phyloP scores from a whole-genome alignment of 768 basidiomycete genomes.

The Pholiota microspora region DNA sequence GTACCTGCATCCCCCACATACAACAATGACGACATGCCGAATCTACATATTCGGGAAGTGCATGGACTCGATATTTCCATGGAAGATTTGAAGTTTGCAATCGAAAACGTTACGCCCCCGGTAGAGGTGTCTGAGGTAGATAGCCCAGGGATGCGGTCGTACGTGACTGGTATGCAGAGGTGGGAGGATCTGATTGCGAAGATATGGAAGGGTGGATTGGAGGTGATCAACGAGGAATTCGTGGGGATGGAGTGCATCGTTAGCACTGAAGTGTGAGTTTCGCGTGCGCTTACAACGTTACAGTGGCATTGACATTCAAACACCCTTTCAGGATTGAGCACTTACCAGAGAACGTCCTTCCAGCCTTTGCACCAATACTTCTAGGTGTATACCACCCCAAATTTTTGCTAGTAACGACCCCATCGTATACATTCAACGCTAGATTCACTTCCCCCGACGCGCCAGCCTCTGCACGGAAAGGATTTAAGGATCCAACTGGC shows the following conservation, averaged over 20 bases:
- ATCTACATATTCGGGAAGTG: conserved; percentile 56
- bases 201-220: conserved; percentile 76
- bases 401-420: conserved; percentile 77
- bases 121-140: conserved; percentile 22
- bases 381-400: conserved; percentile 78
- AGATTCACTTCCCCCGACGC: conserved; percentile 62
- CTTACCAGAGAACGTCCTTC: conserved; percentile 54
- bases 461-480: conserved; percentile 42
- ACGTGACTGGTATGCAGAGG: conserved; percentile 35
- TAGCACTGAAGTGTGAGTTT: conserved; percentile 75
- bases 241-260: conserved; percentile 69
- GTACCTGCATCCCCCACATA: conserved; percentile 26
- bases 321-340: conserved; percentile 84
- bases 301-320: no score
- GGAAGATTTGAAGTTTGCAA: conserved; percentile 53
- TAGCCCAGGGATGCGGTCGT: conserved; percentile 19
- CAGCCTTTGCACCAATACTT: conserved; percentile 64
- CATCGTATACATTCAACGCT: conserved; percentile 80
- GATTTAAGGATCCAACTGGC: conserved; percentile 71
- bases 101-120: conserved; percentile 44
- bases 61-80: conserved; percentile 67
- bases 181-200: conserved; percentile 70
- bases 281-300: background rate
- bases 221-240: conserved; percentile 65
- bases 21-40: conserved; percentile 46